Conservation (phyloP, 371 early-diverging fungal genomes). For the Mucor racemosus region DNA sequence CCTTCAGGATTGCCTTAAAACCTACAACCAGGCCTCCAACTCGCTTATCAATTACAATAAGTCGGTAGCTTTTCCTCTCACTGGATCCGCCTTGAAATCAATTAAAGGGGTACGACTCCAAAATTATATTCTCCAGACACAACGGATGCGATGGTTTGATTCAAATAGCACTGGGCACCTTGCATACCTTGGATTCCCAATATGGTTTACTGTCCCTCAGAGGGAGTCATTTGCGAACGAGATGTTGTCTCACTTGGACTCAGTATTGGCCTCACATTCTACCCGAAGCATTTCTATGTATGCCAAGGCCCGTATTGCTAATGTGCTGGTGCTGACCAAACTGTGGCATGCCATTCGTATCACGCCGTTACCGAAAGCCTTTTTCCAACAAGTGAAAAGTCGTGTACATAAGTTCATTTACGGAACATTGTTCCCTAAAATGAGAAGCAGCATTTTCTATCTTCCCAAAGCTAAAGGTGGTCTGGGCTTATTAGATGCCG, state of each 20-base stretch:
- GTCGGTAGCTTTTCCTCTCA: no score
- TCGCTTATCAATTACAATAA: no score
- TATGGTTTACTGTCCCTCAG: neutral
- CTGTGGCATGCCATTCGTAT: neutral
- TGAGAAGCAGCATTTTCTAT: neutral
- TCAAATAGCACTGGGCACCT: neutral
- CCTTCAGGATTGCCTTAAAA: no score
- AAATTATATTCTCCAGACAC: neutral
- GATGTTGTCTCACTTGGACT: neutral
- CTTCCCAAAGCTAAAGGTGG: neutral
- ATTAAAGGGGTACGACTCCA: no score
- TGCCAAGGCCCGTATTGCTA: neutral
- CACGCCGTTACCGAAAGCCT: neutral
- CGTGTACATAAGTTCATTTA: neutral
- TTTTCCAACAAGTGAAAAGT: neutral
- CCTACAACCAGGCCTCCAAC: no score
- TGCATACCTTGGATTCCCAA: neutral
- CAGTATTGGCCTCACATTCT: neutral
- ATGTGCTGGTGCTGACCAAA: neutral
- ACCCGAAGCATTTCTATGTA: neutral
- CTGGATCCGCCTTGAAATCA: no score
- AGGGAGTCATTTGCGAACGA: neutral
- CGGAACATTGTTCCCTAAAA: neutral
- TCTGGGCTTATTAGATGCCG: neutral
- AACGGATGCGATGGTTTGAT: neutral